Evolutionary conservation across 2,329 filamentous ascomycete genomes (phyloP).

Genomic region (Trichoderma simmonsii): DNA sequence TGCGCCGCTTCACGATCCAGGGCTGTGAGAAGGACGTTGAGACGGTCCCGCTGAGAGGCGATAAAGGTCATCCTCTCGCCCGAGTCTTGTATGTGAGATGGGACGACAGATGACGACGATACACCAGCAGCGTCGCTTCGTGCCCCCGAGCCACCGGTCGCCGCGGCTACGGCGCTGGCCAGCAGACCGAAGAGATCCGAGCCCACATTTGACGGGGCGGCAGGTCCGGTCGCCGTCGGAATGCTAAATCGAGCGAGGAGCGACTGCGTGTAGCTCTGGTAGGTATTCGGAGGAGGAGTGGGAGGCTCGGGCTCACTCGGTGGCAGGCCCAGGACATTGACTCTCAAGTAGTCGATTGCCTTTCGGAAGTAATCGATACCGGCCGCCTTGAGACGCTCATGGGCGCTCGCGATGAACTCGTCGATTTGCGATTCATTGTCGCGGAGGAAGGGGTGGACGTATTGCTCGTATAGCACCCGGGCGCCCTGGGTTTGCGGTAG

Average conservation of each 20-base stretch:
- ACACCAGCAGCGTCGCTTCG: slow-evolving; percentile 24
- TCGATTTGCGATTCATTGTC: slow-evolving; percentile 89
- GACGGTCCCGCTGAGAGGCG: slow-evolving; percentile 71
- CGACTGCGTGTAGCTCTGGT: slow-evolving; percentile 69
- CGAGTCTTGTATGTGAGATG: slow-evolving; percentile 61
- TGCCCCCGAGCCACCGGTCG: slow-evolving; percentile 44
- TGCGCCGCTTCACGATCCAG: slow-evolving; percentile 75
- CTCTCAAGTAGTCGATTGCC: slow-evolving; percentile 67
- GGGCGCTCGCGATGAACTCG: slow-evolving; percentile 76
- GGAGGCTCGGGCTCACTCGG: slow-evolving; percentile 44
- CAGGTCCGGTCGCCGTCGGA: slow-evolving; percentile 59
- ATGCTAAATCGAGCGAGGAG: slow-evolving; percentile 85
- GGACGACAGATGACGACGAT: slow-evolving; percentile 52
- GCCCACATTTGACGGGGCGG: slow-evolving; percentile 41
- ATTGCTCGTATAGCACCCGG: slow-evolving; percentile 75
- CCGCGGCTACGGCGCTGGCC: slow-evolving; percentile 67
- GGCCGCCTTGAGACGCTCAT: slow-evolving; percentile 72
- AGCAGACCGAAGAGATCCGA: slow-evolving; percentile 76
- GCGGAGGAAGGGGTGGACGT: slow-evolving; percentile 83
- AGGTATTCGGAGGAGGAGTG: slow-evolving; percentile 41
- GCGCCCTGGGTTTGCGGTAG: slow-evolving; percentile 97
- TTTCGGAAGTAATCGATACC: slow-evolving; percentile 74
- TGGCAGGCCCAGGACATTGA: slow-evolving; percentile 75
- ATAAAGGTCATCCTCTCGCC: slow-evolving; percentile 72
- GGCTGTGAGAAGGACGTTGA: slow-evolving; percentile 70